Base-by-base conservation (phyloP, 225 moss, liverwort and hornwort species). In the Marchantia polymorpha region DNA sequence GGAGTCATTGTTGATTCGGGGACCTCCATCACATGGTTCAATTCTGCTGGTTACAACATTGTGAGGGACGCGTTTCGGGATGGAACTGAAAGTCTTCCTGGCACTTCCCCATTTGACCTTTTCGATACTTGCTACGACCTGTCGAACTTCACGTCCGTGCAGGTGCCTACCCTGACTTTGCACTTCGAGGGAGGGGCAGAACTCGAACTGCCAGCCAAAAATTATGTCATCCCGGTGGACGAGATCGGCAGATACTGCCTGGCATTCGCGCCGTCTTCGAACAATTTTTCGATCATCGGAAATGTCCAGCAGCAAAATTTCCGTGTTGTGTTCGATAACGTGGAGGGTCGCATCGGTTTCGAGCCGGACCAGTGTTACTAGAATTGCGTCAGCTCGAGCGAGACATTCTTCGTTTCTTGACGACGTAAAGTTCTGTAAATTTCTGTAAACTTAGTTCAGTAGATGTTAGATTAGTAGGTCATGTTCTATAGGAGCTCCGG, bases 111-210 rank as follows among this genome's bases (percentile, higher is more conserved):
- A 5, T 75, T 79, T 60, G 49, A 63, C 67, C 27, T 83, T 8
- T 80, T 83, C 69, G 83, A 83, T 74, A 79, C 79, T 25, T 83
- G 83, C 74, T 83, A 79, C 23, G 75, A 83, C 50, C 68, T 83
- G 20, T 75, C 79, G 10, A 74, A 79, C n/a, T 68, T 51, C 16
- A 69, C 75, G 29, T 49, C 66, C 3, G 79, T 80, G 55, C 74
- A 79, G 2, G 79, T 83, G 0, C 83, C 83, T 58, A 79, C 69
- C 30, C 55, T 83, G 47, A 70, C 67, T 11, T 26, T 83, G 66
- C 83, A 79, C 56, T 83, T 83, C 69, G 66, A 76, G 16, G 83
- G 79, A 15, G 78, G 83, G 26, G 79, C 71, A 16, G 67, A 79
- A 17, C 27, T 83, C 52, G 69, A 69, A 11, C 46, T 83, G 47